Conservation (phyloP, 345 rosid genomes). For the Anastatica hierochuntica region DNA sequence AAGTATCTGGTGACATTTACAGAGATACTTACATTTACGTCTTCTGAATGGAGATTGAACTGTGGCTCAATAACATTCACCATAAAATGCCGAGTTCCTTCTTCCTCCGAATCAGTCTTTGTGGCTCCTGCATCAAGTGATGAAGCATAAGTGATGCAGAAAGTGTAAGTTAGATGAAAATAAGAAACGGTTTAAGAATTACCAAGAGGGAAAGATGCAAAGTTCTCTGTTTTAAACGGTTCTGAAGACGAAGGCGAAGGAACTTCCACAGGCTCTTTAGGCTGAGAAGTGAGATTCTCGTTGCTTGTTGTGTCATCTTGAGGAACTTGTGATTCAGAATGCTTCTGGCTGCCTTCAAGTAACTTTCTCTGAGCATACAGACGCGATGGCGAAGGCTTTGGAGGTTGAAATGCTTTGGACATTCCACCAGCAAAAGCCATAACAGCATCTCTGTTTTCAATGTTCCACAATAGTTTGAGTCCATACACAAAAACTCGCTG, state of each 20-base stretch:
- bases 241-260: constrained; percentile 36
- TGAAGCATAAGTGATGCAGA: neutral
- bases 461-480: constrained; percentile 72
- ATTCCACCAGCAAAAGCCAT: constrained; percentile 84
- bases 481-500: constrained; percentile 86
- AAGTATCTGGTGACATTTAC: too few species aligned
- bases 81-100: constrained; percentile 82
- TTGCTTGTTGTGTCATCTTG: constrained; percentile 33
- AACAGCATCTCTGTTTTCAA: constrained; percentile 88
- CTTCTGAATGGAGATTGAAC: constrained; percentile 97
- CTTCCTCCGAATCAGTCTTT: constrained; percentile 54
- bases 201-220: constrained; percentile 45
- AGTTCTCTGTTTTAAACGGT: constrained; percentile 34
- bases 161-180: too few species aligned
- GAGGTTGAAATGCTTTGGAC: constrained; percentile 81
- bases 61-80: constrained; percentile 96
- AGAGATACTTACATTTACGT: constrained; percentile 85
- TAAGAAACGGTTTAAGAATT: too few species aligned
- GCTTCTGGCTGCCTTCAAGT: constrained; percentile 51
- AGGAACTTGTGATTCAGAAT: constrained; percentile 31
- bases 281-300: constrained; percentile 27
- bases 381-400: constrained; percentile 87
- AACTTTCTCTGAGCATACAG: constrained; percentile 80
- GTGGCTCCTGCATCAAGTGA: constrained; percentile 32
- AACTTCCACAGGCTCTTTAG: constrained; percentile 33